These are phyloP conservation scores for Arthroderma sp. DNA, from an alignment of 2,329 filamentous ascomycete genomes.

Conservation along the genomic window DNA sequence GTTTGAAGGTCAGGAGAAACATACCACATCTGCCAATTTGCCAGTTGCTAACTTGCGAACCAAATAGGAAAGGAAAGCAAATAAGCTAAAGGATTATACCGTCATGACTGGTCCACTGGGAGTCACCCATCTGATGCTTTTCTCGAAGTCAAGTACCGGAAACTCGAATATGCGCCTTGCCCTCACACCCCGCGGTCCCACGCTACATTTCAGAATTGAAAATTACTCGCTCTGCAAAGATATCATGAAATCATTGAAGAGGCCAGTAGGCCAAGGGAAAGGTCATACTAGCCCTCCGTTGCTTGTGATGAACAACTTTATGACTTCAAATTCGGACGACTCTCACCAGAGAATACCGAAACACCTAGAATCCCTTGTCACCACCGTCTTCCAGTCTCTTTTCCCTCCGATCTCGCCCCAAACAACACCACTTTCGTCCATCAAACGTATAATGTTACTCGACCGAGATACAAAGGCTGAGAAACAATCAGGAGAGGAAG, in stretches of 20 bases:
- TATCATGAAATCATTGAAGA: conserved; percentile 68
- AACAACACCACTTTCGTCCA: conserved; percentile 77
- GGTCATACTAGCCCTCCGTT: conserved; percentile 77
- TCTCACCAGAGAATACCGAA: conserved; percentile 62
- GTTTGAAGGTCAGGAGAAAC: conserved; percentile 49
- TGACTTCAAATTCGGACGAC: conserved; percentile 43
- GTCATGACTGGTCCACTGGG: conserved; percentile 91
- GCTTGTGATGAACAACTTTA: conserved; percentile 98
- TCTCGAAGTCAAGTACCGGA: conserved; percentile 76
- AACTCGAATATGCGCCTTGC: conserved; percentile 88
- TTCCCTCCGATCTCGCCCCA: conserved; percentile 94
- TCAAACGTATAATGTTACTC: conserved; percentile 76
- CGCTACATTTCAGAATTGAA: conserved; percentile 85
- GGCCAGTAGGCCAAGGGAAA: conserved; percentile 68
- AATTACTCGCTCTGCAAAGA: conserved; percentile 92
- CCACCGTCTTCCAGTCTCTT: conserved; percentile 87
- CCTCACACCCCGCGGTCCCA: conserved; percentile 78
- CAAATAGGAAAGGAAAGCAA: conserved; percentile 60
- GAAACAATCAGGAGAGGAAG: conserved; percentile 35
- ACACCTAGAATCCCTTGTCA: conserved; percentile 84
- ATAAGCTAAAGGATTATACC: conserved; percentile 81
- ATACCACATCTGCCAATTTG: not conserved
- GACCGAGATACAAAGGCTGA: conserved; percentile 54
- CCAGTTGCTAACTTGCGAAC: conserved; percentile 1
- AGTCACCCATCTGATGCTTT: conserved; percentile 82